Evolutionary conservation across 1,139 yeast species (phyloP).

Genomic region (Lipomyces yarrowii): DNA sequence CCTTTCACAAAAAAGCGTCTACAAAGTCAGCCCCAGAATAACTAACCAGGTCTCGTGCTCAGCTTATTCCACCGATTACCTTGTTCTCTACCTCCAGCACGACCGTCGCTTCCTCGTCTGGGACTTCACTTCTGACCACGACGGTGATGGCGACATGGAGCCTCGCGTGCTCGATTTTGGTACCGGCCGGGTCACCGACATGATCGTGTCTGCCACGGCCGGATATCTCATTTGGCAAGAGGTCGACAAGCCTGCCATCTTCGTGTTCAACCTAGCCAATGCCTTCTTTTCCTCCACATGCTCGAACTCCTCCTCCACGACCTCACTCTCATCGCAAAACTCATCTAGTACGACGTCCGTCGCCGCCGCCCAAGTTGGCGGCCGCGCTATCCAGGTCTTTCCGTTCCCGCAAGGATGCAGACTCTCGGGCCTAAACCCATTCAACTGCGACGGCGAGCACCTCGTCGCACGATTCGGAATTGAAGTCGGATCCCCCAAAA

Average conservation of each 20-base stretch:
- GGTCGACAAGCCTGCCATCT: slow-evolving; percentile 28
- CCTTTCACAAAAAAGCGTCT: slow-evolving; percentile 16
- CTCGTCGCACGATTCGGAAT: slow-evolving; percentile 27
- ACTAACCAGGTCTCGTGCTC: slow-evolving; percentile 27
- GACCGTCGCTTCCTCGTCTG: slow-evolving; percentile 26
- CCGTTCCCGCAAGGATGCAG: slow-evolving; percentile 23
- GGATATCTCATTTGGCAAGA: slow-evolving; percentile 27
- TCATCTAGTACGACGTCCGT: not conserved
- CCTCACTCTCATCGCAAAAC: not conserved
- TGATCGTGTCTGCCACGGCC: slow-evolving; percentile 23
- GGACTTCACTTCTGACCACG: slow-evolving; percentile 18
- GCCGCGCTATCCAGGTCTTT: slow-evolving; percentile 9
- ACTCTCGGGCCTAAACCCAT: slow-evolving; percentile 25
- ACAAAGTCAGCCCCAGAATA: slow-evolving; percentile 12
- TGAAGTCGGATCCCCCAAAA: slow-evolving; percentile 28
- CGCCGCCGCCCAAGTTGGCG: not conserved
- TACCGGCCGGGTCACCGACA: slow-evolving; percentile 22
- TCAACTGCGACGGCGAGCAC: slow-evolving; percentile 31
- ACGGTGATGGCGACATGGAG: slow-evolving; percentile 9
- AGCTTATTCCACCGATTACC: slow-evolving; percentile 23
- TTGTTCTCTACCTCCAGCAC: slow-evolving; percentile 24
- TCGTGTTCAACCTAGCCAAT: slow-evolving; percentile 19
- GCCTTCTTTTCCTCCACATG: slow-evolving; percentile 5
- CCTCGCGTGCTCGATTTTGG: slow-evolving; percentile 23
- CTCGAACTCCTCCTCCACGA: not conserved